These are phyloP conservation scores for Apiospora malaysiana DNA, from an alignment of 2,329 filamentous ascomycete species.

Conservation along the genomic window DNA sequence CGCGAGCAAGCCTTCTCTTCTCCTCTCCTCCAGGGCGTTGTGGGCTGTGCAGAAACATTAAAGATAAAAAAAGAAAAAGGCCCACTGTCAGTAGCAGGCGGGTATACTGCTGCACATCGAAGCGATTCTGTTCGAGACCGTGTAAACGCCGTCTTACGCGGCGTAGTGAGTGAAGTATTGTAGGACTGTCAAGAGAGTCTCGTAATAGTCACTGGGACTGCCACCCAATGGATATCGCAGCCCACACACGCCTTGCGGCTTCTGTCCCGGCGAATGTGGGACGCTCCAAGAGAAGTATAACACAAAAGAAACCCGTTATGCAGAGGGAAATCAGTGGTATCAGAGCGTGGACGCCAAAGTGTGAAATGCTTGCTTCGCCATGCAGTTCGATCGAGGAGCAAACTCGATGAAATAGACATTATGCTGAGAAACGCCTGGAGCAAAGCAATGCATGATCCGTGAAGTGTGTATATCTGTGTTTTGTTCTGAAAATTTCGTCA, in stretches of 20 bases:
- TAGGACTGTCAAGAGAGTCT: not conserved
- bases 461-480: conserved; percentile 11
- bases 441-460: conserved; percentile 33
- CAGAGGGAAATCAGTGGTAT: conserved; percentile 45
- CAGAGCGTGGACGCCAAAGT: conserved; percentile 44
- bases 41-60: conserved; percentile 12
- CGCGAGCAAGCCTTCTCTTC: not conserved
- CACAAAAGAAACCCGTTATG: conserved; percentile 41
- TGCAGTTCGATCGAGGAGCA: conserved; percentile 42
- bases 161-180: conserved; percentile 15
- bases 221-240: conserved; percentile 1
- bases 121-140: conserved; percentile 8
- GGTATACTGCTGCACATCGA: conserved; percentile 18
- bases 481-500: conserved; percentile 25
- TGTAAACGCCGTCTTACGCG: conserved; percentile 14
- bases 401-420: conserved; percentile 43
- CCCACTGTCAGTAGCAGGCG: conserved; percentile 14
- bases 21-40: not conserved
- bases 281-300: conserved; percentile 19
- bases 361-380: conserved; percentile 45
- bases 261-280: conserved; percentile 10
- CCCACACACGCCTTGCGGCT: conserved; percentile 6
- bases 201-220: not conserved
- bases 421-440: conserved; percentile 42
- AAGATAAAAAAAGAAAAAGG: conserved; percentile 7